phyloP scores from a whole-genome alignment of 2,329 filamentous ascomycete genomes.

The Botrytis paeoniae region DNA sequence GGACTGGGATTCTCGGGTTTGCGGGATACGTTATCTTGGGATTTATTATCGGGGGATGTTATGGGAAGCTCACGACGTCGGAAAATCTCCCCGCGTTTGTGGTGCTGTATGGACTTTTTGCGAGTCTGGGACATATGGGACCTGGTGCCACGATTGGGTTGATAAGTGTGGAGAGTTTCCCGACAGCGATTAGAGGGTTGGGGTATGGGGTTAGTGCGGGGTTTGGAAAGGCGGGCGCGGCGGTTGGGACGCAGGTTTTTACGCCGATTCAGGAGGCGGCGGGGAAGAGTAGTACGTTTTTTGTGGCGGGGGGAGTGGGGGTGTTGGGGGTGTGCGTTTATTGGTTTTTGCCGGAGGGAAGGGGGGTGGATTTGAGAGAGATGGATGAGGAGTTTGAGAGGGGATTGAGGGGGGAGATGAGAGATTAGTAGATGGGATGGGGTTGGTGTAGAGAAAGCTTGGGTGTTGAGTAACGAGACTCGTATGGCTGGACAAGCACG shows the following conservation, averaged over 20 bases:
- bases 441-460: not conserved
- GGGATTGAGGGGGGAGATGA: not conserved
- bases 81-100: constrained; percentile 1
- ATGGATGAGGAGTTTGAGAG: constrained; percentile 17
- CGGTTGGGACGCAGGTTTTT: constrained; percentile 39
- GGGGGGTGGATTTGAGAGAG: not conserved
- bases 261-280: constrained; percentile 36
- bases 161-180: constrained; percentile 38
- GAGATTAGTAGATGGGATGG: not conserved
- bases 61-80: not conserved
- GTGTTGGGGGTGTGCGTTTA: constrained; percentile 4
- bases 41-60: not conserved
- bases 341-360: constrained; percentile 2
- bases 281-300: constrained; percentile 38
- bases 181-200: constrained; percentile 39
- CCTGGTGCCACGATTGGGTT: constrained; percentile 39
- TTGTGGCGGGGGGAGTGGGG: constrained; percentile 32
- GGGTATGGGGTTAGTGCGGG: constrained; percentile 38
- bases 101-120: not conserved
- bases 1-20: constrained; percentile 1
- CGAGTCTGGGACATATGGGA: constrained; percentile 39
- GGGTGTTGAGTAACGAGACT: not conserved
- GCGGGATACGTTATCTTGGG: constrained; percentile 5
- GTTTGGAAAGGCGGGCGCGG: constrained; percentile 39
- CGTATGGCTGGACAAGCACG: no score